These are phyloP conservation scores for Ophioceras dolichostomum DNA, from an alignment of 2,329 filamentous ascomycete species.

Conservation along the genomic window DNA sequence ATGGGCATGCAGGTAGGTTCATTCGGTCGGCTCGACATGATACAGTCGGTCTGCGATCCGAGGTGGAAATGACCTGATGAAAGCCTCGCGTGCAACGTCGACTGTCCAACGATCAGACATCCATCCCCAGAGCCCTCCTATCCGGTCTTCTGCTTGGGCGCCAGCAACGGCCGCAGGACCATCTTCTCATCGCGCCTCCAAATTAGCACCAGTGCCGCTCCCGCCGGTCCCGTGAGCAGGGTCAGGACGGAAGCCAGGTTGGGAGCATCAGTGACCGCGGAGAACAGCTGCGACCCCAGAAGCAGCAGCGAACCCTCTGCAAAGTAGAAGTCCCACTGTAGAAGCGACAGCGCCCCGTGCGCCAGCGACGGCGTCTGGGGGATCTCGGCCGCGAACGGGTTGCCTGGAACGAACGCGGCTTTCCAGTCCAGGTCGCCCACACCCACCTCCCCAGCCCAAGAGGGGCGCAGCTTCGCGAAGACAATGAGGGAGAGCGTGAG, in stretches of 20 bases:
- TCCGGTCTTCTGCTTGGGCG: not conserved
- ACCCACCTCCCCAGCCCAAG: not conserved
- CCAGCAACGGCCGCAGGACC: not conserved
- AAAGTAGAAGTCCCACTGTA: slow-evolving; percentile 2
- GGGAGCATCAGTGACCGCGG: not conserved
- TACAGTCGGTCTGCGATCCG: too few relatives aligned
- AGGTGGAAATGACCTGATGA: too few relatives aligned
- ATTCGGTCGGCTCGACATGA: too few relatives aligned
- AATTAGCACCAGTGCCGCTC: not conserved
- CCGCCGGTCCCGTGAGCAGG: not conserved
- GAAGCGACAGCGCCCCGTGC: not conserved
- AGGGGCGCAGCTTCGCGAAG: not conserved
- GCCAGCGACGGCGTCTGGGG: not conserved
- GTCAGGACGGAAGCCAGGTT: slow-evolving; percentile 2
- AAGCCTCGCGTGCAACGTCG: too few relatives aligned
- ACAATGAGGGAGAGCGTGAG: not conserved
- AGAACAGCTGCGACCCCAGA: not conserved
- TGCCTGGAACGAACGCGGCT: not conserved
- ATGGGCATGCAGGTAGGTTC: too few relatives aligned
- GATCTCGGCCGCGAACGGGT: not conserved
- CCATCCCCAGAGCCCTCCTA: too few relatives aligned
- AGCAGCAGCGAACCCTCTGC: not conserved
- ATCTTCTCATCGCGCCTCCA: slow-evolving; percentile 1
- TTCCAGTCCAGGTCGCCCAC: not conserved
- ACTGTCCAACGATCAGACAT: too few relatives aligned